phyloP scores from a whole-genome alignment of 2,329 filamentous ascomycete species.

The Cephalotrichum gorgonifer region DNA sequence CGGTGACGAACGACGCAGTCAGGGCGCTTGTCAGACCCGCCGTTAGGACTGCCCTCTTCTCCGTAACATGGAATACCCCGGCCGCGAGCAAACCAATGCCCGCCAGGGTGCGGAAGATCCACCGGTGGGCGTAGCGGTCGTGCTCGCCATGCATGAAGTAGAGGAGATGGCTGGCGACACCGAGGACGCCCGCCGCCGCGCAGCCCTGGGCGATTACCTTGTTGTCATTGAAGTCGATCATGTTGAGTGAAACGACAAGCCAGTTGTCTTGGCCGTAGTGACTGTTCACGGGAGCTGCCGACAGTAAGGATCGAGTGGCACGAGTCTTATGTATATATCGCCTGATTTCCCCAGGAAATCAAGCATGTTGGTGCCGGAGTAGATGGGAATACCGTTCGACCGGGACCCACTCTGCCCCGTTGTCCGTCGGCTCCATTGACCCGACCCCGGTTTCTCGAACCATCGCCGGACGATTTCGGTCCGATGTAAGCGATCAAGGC shows the following conservation, averaged over 20 bases:
- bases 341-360: no score
- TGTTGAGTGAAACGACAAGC: not conserved
- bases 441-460: not conserved
- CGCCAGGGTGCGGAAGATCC: not conserved
- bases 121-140: not conserved
- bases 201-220: not conserved
- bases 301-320: not conserved
- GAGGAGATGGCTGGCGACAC: not conserved
- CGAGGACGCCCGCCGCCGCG: not conserved
- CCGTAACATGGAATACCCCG: not conserved
- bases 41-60: not conserved
- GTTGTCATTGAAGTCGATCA: not conserved
- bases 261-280: no score
- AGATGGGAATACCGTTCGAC: no score
- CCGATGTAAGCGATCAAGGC: not conserved
- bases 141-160: conserved; percentile 3
- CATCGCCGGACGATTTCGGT: not conserved
- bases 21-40: conserved; percentile 1
- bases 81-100: not conserved
- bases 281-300: not conserved
- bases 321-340: not conserved
- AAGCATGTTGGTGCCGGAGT: no score
- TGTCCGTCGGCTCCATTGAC: not conserved
- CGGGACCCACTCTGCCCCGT: not conserved
- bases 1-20: conserved; percentile 4